Base-by-base conservation (phyloP, 257 asterid species). In the Mentha longifolia region DNA sequence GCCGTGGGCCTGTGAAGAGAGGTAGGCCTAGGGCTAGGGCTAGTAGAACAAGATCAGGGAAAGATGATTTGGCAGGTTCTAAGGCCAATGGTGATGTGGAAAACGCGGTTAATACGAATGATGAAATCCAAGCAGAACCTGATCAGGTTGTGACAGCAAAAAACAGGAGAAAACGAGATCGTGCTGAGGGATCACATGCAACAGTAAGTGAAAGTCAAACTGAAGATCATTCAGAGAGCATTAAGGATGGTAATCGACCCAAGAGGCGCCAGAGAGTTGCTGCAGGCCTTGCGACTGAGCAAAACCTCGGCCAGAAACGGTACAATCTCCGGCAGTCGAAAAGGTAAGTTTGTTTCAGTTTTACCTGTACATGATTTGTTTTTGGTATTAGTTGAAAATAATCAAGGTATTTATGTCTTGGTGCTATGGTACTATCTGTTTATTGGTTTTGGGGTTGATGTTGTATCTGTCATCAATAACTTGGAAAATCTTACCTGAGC, bases 321-420 rank as follows among this genome's bases (percentile, higher is more conserved):
- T 94, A 94, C 89, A 91, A 94, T 82, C 95, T 94, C 77, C 95
- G 99, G 49, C 85, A 74, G 50, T 73, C 83, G 60, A 89, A 77
- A 82, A 87, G 71, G 99, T 91, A 78, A 77, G 85, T 68, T 35
- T 35, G 39, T 35, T 35, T 35, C 39, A 35, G 8, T 5, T 5
- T 35, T 35, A 0, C 39, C 9, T 35, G 39, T 35, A 1, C 3
- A 35, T 35, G 39, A 5, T 35, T 35, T 35, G 39, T 28, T 28
- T 2, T 28, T 35, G 39, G 39, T 35, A 35, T 5, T 35, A 3
- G 39, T 35, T 35, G 39, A 9, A 37, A 7, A 13, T 20, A 56
- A 37, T 47, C 5, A 14, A 14, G 63, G 45, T 9, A 6, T 45
- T 11, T 15, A 19, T 9, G 28, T 42, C 47, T 63, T 10, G 41